Evolutionary conservation across 208 protist genomes (phyloP), one percentile per base, ranked within the genome.

Genomic region (Tritrichomonas musculus): DNA sequence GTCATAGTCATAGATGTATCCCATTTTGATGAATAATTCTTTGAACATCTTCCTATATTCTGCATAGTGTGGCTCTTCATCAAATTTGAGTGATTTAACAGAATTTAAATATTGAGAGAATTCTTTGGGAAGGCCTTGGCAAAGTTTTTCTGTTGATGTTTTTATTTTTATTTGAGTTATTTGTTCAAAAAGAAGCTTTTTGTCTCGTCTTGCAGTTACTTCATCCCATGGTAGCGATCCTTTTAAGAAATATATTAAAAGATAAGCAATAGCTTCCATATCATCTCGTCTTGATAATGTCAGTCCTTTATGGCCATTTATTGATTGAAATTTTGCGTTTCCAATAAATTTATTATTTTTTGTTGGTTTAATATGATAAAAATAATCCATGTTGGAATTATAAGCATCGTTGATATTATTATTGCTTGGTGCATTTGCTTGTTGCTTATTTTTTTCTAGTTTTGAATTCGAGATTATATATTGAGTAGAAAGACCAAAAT

Each of bases 251-350:
- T 99, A 99, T 94, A 99, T 97, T 30, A 99, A 95, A 53, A 99
- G 97, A 95, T 99, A 99, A 72, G 98, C 99, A 47, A 99, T 96
- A 36, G 97, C 97, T 95, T 99, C 99, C 25, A 95, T 77, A 84
- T 95, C 94, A 88, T 95, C 94, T 27, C 94, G 33, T 50, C 94
- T 30, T 13, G 94, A 96, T 94, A 98, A 97, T 95, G 98, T 98
- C 73, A 99, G 98, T 73, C 99, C 99, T 41, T 99, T 94, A 96
- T 99, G 99, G 27, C 98, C 99, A 96, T 99, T 99, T 93, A 99
- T 98, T 72, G 96, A 97, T 72, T 98, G 99, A 96, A 99, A 99
- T 65, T 98, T 96, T 11, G 98, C 98, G 41, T 99, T 99, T 75
- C 99, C 99, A 25, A 93, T 99, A 17, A 99, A 96, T 41, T 33